Evolutionary conservation across 331 rosid genomes (phyloP), one percentile per base, ranked within the genome.

Genomic region (Quercus phellos): DNA sequence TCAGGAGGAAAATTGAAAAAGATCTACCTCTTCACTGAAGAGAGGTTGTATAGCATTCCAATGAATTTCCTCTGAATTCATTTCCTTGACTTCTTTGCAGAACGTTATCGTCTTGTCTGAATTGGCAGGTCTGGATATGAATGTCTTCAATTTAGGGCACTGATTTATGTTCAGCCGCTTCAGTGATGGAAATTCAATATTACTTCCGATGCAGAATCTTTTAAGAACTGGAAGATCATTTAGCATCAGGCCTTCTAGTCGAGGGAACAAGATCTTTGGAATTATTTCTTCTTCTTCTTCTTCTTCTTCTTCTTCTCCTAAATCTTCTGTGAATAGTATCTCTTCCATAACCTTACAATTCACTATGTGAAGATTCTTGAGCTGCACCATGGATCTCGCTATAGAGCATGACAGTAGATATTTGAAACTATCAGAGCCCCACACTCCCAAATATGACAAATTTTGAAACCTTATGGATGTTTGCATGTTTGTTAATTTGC

Each of bases 311-410:
- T 55, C 51, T 8, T 27, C 29, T 38, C 59, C 56, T 12, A 17
- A 51, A 51, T 4, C 70, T n/a, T 55, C 81, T 24, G 30, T 6
- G 30, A 38, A 4, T 42, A 71, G 46, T 64, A 86, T 58, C 16
- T 79, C 72, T 27, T 83, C 16, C 77, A 86, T 30, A 78, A 14
- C 55, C 0, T 24, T 24, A 32, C 89, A 83, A 0, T 51, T n/a
- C 30, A 16, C 75, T 68, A 86, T 77, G 53, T 53, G 54, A 10
- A 86, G 85, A 59, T 70, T 4, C 2, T 80, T 72, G n/a, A 86
- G 66, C 12, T 42, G 77, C 22, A 56, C 77, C 0, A 83, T 74
- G 14, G 38, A 61, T 43, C 34, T 67, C 0, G 79, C 79, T 30
- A 64, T 58, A 0, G 24, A n/a, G 19, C 73, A 56, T 60, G 85